Evolutionary conservation across 805 yeast species (phyloP).

Genomic region (Nakazawaea peltata): DNA sequence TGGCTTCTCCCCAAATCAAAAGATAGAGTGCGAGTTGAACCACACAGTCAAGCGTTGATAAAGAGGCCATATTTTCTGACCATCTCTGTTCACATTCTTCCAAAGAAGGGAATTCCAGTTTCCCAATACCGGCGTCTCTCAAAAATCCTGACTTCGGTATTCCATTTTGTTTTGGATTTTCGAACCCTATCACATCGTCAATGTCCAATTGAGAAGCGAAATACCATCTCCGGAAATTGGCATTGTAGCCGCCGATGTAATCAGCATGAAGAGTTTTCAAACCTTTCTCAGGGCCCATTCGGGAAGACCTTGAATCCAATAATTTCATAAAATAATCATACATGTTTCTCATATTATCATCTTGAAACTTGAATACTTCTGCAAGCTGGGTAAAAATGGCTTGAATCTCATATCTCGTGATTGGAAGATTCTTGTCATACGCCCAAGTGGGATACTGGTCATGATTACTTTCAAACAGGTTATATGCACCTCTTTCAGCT

Average conservation of each 20-base stretch:
- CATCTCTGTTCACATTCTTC: constrained; percentile 42
- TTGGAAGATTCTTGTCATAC: constrained; percentile 33
- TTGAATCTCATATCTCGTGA: constrained; percentile 46
- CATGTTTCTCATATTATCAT: constrained; percentile 57
- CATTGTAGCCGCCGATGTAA: constrained; percentile 62
- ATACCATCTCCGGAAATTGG: constrained; percentile 72
- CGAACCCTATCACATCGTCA: constrained; percentile 38
- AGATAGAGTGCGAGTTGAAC: constrained; percentile 63
- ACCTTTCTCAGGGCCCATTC: constrained; percentile 51
- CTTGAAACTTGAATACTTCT: constrained; percentile 59
- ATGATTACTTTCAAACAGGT: constrained; percentile 32
- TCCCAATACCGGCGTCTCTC: constrained; percentile 7
- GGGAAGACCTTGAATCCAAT: constrained; percentile 61
- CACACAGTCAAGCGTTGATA: constrained; percentile 45
- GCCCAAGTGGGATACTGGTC: constrained; percentile 54
- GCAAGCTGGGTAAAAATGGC: constrained; percentile 44
- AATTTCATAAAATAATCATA: constrained; percentile 51
- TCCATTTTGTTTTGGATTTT: constrained; percentile 19
- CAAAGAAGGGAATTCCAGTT: constrained; percentile 15
- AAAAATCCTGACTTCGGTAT: constrained; percentile 13
- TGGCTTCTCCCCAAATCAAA: constrained; percentile 87
- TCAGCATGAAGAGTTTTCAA: constrained; percentile 60
- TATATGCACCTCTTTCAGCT: constrained; percentile 32
- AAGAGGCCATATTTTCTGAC: constrained; percentile 40
- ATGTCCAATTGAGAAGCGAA: constrained; percentile 66